Evolutionary conservation across 139 green algal species (phyloP), one percentile per base, ranked within the genome.

Genomic region (Spirogloea muscicola): DNA sequence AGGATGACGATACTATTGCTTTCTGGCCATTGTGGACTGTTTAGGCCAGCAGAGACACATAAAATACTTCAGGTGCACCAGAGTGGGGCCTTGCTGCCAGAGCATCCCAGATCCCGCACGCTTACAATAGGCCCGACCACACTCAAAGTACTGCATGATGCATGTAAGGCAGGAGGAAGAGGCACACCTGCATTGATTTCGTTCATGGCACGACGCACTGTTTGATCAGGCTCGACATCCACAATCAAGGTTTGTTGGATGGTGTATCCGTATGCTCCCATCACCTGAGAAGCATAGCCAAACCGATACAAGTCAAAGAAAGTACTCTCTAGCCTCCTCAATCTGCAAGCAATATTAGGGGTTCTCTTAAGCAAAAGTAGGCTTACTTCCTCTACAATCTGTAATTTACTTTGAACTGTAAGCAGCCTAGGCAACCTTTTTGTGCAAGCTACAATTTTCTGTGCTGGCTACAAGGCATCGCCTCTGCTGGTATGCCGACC

Each of bases 231-330:
- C 25, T 69, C 74, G n/a, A 87, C 84, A 39, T 87, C 82, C 44
- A 76, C 90, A n/a, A 94, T 85, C n/a, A 94, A 78, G 16, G 85
- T 87, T 48, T 93, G 84, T n/a, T 96, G 77, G 66, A 98, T 97
- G 34, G 80, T 39, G 81, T 91, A 96, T 27, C 93, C 93, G 76
- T 93, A 98, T 0, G 58, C 66, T 6, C 57, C 36, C 90, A 96
- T 96, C 51, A 64, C 76, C 82, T 91, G 65, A 13, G 31, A 43
- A 29, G 42, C 55, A 64, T 13, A 51, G 10, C 43, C 43, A 13
- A n/a, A n/a, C n/a, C n/a, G n/a, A n/a, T n/a, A n/a, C n/a, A n/a
- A n/a, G n/a, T n/a, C n/a, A n/a, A n/a, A n/a, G n/a, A n/a, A n/a
- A n/a, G n/a, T n/a, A n/a, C n/a, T n/a, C n/a, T n/a, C n/a, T n/a